Base-by-base conservation (phyloP, 2,329 filamentous ascomycete genomes). In the Dendryphion nanum region DNA sequence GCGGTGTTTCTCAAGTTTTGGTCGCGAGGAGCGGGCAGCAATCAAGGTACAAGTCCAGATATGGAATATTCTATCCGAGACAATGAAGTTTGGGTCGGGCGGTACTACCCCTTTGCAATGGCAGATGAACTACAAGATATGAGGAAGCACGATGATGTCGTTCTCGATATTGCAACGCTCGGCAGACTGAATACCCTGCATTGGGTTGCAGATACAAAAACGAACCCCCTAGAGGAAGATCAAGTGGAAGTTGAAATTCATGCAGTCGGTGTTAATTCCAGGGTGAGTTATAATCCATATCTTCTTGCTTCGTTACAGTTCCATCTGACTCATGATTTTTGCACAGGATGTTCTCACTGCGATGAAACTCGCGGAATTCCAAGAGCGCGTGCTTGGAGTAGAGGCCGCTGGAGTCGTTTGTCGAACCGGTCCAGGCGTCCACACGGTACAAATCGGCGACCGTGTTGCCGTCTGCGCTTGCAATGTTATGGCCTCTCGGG, bases 341-440 rank as follows among this genome's bases (percentile, higher is more conserved):
- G n/a, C n/a, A 7, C 7, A 30, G 29, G 46, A 50, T 31, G 41
- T 50, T 14, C 15, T 45, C 4, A 33, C 42, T 6, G 30, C 24
- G 3, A 45, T 42, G 42, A 67, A 66, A 5, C 41, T 53, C 18
- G 32, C 57, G 3, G 57, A 64, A 33, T 45, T 67, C 4, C 29
- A 15, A 3, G 13, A 23, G 10, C 33, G 19, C 18, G 10, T 16
- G 18, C 30, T 17, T 20, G 45, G 45, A 18, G 17, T 34, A 18
- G 45, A 48, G 26, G 33, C 17, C 4, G 18, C 43, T 5, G 45
- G 43, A 12, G 30, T 48, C 17, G 35, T 48, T 15, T 35, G 30
- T 3, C 5, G 47, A 7, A 58, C 68, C 3, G 66, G 36, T 10
- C 23, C 38, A 3, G 14, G 26, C 15, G 18, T 26, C 10, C 10